Evolutionary conservation across 75 land plant species (phyloP), one percentile per base, ranked within the genome.

Genomic region (Selaginella moellendorffii): DNA sequence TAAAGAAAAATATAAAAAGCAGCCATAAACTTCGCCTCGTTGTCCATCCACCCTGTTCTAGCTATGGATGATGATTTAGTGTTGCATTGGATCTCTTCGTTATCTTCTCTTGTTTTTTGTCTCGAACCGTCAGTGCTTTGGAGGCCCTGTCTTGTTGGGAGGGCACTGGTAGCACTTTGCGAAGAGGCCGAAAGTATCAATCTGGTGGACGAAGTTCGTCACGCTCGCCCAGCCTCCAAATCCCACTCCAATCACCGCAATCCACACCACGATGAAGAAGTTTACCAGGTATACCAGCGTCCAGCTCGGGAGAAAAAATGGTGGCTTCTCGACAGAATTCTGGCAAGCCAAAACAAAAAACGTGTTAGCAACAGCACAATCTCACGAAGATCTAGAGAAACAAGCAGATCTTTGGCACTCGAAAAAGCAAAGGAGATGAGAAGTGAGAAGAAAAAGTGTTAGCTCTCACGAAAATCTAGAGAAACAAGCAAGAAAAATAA

Each of bases 181-280:
- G 31, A 91, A 91, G 26, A 91, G 77, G 0, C 97, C 97, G 54
- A 91, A 91, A 0, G 84, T 79, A 66, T 85, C 80, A 30, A 91
- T 78, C 53, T 91, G 97, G 25, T 56, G 71, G 26, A 88, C 73
- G 68, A 91, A 91, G 72, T 88, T 91, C 25, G 79, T 79, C 76
- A 91, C 65, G 68, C 97, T 90, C 17, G 97, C 97, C 97, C 97
- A 90, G 21, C 97, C 97, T 29, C 97, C 97, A 64, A 90, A 78
- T 20, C 86, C 97, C 24, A 91, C 75, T 0, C 97, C 97, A 2
- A 91, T 76, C 22, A 91, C 76, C 1, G 79, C 2, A 0, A 88
- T 79, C 95, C 95, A 91, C 0, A 81, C 61, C 58, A 91, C 96
- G 2, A 91, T 61, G 62, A 91, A 91, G 0, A 72, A 26, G 71